Conservation (phyloP, 768 basidiomycete species). For the Gloeopeniophorella convolvens region DNA sequence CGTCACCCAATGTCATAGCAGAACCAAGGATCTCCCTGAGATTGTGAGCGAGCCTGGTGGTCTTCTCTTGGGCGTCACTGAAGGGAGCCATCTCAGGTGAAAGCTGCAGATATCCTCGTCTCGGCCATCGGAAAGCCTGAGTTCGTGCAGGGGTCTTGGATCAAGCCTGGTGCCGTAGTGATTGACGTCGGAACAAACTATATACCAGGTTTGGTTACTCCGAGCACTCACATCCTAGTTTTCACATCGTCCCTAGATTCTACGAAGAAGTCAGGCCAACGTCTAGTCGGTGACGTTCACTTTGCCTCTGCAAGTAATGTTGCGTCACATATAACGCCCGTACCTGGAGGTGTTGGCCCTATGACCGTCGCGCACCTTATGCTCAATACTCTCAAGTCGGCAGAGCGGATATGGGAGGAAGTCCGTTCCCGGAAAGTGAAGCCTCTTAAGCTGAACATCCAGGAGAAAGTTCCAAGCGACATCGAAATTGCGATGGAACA, state of each 20-base stretch:
- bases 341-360: constrained; percentile 98
- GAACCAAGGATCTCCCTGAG: constrained; percentile 71
- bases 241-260: constrained; percentile 40
- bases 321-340: constrained; percentile 92
- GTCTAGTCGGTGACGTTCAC: constrained; percentile 94
- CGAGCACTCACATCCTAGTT: constrained; percentile 24
- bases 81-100: too few species aligned
- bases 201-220: constrained; percentile 55
- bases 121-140: constrained; percentile 93
- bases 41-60: constrained; percentile 52
- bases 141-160: constrained; percentile 88
- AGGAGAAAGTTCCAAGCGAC: constrained; percentile 88
- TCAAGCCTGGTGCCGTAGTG: constrained; percentile 91
- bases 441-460: constrained; percentile 72
- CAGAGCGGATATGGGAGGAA: constrained; percentile 73
- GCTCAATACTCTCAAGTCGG: constrained; percentile 86
- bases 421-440: constrained; percentile 60
- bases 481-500: constrained; percentile 96
- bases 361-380: constrained; percentile 99
- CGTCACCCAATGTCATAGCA: constrained; percentile 95
- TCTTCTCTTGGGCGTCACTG: too few species aligned
- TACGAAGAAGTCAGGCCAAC: constrained; percentile 90
- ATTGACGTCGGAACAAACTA: constrained; percentile 99
- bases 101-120: constrained; percentile 86
- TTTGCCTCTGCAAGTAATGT: constrained; percentile 67